Percentiles rank a stretch among this genome's conserved stretches.
phyloP scores from a whole-genome alignment of 768 basidiomycete genomes.

The Termitomyces sp. region DNA sequence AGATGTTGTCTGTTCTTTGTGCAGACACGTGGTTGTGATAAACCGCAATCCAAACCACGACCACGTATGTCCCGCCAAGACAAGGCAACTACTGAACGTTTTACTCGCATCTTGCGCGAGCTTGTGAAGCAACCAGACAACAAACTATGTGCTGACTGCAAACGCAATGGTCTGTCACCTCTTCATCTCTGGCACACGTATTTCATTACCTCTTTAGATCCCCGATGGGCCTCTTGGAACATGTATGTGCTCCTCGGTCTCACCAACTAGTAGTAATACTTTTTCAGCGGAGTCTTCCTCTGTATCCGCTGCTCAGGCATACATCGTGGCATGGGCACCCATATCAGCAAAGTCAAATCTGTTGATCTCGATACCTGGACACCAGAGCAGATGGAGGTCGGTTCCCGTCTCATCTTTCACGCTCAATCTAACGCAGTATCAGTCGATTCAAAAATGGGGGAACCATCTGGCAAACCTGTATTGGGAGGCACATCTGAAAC shows the following conservation, averaged over 20 bases:
- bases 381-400: slow-evolving; percentile 92
- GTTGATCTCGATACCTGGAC: slow-evolving; percentile 98
- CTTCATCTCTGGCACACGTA: slow-evolving; percentile 2
- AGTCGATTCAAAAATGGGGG: slow-evolving; percentile 93
- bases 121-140: slow-evolving; percentile 88
- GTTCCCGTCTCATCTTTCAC: not conserved
- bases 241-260: slow-evolving; percentile 43
- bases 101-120: slow-evolving; percentile 75
- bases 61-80: slow-evolving; percentile 57
- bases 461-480: slow-evolving; percentile 90
- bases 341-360: slow-evolving; percentile 95
- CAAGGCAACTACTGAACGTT: slow-evolving; percentile 78
- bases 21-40: no score
- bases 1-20: no score
- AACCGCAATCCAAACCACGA: slow-evolving; percentile 2
- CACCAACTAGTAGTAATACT: not conserved
- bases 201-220: slow-evolving; percentile 48
- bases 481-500: slow-evolving; percentile 94
- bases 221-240: slow-evolving; percentile 98
- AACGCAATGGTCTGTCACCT: slow-evolving; percentile 73
- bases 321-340: slow-evolving; percentile 96
- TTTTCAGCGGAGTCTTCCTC: slow-evolving; percentile 76
- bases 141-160: slow-evolving; percentile 95
- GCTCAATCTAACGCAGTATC: not conserved
- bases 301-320: slow-evolving; percentile 98